Evolutionary conservation across 169 alveolate genomes (phyloP).

Genomic region (Babesia divergens): DNA sequence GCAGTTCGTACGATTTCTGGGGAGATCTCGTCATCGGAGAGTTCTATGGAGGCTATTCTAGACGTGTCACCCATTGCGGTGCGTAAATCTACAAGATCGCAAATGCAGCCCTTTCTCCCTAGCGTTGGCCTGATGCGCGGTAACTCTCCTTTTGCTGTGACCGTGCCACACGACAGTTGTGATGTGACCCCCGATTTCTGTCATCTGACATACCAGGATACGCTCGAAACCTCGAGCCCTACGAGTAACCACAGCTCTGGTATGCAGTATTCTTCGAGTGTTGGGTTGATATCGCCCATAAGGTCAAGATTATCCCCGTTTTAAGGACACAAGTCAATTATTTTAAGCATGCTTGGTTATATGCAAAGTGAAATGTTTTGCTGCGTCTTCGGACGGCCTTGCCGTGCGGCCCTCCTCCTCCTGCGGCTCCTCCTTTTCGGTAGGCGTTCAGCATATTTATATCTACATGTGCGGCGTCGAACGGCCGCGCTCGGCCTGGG

Average conservation of each 20-base stretch:
- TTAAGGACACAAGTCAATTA: neutral
- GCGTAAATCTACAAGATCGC: slow-evolving; percentile 21
- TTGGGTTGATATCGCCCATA: neutral
- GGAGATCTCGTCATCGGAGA: slow-evolving; percentile 2
- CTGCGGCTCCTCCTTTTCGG: slow-evolving; percentile 76
- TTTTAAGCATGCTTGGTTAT: neutral
- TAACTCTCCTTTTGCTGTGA: neutral
- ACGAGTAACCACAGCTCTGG: neutral
- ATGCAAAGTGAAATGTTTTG: slow-evolving; percentile 74
- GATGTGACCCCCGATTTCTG: neutral
- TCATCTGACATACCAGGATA: neutral
- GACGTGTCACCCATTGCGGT: slow-evolving; percentile 28
- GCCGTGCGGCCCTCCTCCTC: slow-evolving; percentile 86
- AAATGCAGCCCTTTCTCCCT: neutral
- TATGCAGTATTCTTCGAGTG: neutral
- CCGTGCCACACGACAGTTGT: neutral
- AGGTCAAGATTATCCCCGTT: neutral
- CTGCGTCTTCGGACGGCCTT: slow-evolving; percentile 73
- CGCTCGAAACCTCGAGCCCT: neutral
- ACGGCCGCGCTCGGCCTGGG: slow-evolving; percentile 67
- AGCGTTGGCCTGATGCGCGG: slow-evolving; percentile 15
- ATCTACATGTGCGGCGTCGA: slow-evolving; percentile 77
- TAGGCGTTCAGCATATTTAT: slow-evolving; percentile 73
- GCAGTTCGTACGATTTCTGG: neutral
- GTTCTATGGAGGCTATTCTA: neutral